Evolutionary conservation across 2,329 filamentous ascomycete genomes (phyloP).

Genomic region (Alternaria infectoria): DNA sequence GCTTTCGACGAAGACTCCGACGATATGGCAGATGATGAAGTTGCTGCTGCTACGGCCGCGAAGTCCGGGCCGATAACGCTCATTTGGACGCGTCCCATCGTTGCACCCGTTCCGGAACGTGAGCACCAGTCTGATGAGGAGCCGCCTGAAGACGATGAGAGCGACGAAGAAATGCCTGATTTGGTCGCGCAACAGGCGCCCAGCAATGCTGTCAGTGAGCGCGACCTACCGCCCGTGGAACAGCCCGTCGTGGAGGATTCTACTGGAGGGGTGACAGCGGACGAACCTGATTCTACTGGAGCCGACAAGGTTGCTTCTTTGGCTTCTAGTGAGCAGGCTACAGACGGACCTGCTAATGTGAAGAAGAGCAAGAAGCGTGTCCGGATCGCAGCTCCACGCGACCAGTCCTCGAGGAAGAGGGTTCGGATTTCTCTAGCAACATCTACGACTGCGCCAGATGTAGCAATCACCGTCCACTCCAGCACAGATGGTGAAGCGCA

Average conservation of each 20-base stretch:
- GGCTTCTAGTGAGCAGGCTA: neutral
- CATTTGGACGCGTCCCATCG: constrained; percentile 9
- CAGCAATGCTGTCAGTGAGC: neutral
- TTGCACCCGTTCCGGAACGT: constrained; percentile 4
- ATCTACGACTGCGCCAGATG: neutral
- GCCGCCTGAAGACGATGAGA: constrained; percentile 10
- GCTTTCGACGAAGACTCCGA: constrained; percentile 18
- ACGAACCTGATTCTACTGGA: neutral
- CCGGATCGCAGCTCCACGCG: constrained; percentile 18
- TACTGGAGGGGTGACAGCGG: neutral
- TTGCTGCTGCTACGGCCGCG: constrained; percentile 2
- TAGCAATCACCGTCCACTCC: constrained; percentile 1
- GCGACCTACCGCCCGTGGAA: neutral
- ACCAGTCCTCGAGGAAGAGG: constrained; percentile 20
- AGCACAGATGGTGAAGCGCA: constrained; percentile 16
- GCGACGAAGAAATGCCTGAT: constrained; percentile 4
- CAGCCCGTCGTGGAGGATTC: neutral
- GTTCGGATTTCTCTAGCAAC: neutral
- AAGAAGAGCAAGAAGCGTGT: constrained; percentile 28
- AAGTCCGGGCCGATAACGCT: constrained; percentile 17
- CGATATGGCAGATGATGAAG: constrained; percentile 3
- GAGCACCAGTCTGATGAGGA: constrained; percentile 3
- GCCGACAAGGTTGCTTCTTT: neutral
- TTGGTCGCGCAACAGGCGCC: neutral
- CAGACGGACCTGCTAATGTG: neutral